Conservation (phyloP, 2,329 filamentous ascomycete genomes). For the Westerdykella aurantiaca region DNA sequence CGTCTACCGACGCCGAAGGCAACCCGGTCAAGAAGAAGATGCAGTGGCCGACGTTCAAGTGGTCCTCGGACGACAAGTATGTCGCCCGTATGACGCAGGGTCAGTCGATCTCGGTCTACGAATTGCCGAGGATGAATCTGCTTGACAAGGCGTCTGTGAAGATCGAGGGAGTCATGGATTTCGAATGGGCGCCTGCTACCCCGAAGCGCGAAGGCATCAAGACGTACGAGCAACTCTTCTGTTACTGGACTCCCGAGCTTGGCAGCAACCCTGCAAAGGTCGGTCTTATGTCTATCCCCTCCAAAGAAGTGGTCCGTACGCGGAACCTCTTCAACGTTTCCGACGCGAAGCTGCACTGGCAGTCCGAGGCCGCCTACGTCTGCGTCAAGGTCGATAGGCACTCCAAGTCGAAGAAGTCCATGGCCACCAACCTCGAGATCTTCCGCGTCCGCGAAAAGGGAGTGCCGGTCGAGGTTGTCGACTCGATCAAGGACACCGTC, state of each 20-base stretch:
- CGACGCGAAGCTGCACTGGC: constrained; percentile 98
- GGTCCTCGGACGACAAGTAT: constrained; percentile 96
- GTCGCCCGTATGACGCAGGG: constrained; percentile 86
- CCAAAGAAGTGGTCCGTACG: constrained; percentile 88
- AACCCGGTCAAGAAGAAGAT: constrained; percentile 79
- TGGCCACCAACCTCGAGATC: constrained; percentile 95
- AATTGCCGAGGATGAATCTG: constrained; percentile 81
- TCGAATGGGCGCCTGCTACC: constrained; percentile 90
- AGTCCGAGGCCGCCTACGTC: constrained; percentile 87
- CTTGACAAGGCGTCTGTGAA: constrained; percentile 90
- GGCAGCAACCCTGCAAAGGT: constrained; percentile 98
- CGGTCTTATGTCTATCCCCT: constrained; percentile 90
- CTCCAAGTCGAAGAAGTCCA: constrained; percentile 97
- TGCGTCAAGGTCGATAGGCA: constrained; percentile 98
- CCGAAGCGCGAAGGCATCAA: constrained; percentile 79
- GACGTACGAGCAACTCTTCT: constrained; percentile 90
- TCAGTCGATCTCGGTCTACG: constrained; percentile 85
- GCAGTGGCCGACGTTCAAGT: constrained; percentile 98
- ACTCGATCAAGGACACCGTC: constrained; percentile 95
- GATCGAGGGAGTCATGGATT: constrained; percentile 94
- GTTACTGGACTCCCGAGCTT: constrained; percentile 98
- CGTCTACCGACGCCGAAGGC: constrained; percentile 56
- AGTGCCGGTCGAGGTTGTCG: constrained; percentile 94
- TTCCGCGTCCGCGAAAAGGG: constrained; percentile 97
- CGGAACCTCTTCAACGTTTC: constrained; percentile 97